phyloP scores from a whole-genome alignment of 2,329 filamentous ascomycete species.

The Dothistroma septosporum region DNA sequence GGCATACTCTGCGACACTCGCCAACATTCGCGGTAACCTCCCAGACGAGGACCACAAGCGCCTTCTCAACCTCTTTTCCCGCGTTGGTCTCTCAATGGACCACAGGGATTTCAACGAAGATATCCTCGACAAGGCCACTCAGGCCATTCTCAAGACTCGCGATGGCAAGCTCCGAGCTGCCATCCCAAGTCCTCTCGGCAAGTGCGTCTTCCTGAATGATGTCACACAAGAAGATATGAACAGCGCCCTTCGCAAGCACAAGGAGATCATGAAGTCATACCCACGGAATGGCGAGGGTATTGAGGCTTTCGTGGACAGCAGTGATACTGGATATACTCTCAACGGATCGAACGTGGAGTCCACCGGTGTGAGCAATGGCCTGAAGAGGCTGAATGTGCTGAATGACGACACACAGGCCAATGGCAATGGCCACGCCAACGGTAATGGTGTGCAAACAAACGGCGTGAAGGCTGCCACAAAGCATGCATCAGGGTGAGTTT shows the following conservation, averaged over 20 bases:
- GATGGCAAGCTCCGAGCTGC: conserved; percentile 65
- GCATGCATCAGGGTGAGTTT: conserved; percentile 30
- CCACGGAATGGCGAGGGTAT: conserved; percentile 62
- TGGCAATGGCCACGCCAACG: conserved; percentile 19
- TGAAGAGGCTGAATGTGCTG: conserved; percentile 33
- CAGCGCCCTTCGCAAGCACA: conserved; percentile 58
- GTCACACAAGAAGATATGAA: conserved; percentile 60
- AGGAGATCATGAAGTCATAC: conserved; percentile 59
- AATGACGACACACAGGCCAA: conserved; percentile 33
- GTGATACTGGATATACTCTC: conserved; percentile 60
- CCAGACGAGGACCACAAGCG: conserved; percentile 57
- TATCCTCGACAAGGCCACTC: conserved; percentile 61
- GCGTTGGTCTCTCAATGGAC: conserved; percentile 67
- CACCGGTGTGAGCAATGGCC: conserved; percentile 25
- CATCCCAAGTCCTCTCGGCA: conserved; percentile 63
- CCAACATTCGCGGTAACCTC: conserved; percentile 59
- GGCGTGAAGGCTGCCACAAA: conserved; percentile 26
- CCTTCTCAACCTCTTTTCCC: conserved; percentile 63
- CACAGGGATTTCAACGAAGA: conserved; percentile 64
- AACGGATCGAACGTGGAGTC: conserved; percentile 41
- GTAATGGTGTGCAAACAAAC: conserved; percentile 20
- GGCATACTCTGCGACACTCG: conserved; percentile 68
- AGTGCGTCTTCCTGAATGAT: conserved; percentile 66
- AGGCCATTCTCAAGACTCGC: conserved; percentile 66
- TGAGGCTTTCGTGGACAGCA: conserved; percentile 65